phyloP scores from a whole-genome alignment of 2,329 filamentous ascomycete species.

The Clarireedia hainanense region DNA sequence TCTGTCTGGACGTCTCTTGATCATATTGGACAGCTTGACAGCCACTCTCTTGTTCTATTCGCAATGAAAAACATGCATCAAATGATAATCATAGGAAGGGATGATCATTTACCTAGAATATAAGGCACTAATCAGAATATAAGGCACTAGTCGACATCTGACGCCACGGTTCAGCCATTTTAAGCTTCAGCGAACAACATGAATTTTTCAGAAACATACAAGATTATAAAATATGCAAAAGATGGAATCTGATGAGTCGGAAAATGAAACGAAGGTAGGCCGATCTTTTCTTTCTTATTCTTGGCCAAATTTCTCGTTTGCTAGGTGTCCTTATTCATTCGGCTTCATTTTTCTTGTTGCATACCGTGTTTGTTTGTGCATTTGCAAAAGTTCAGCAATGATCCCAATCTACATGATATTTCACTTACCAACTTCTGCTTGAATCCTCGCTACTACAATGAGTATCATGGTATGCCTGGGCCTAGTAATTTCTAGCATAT shows the following conservation, averaged over 20 bases:
- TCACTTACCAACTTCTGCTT: neutral
- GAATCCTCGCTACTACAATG: neutral
- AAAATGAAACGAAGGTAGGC: neutral
- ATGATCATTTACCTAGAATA: too few relatives aligned
- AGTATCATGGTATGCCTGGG: slow-evolving; percentile 5
- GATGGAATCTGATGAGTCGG: slow-evolving; percentile 16
- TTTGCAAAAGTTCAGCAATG: neutral
- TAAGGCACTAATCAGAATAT: too few relatives aligned
- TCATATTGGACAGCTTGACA: too few relatives aligned
- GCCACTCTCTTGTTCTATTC: too few relatives aligned
- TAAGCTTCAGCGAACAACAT: neutral
- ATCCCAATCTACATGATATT: neutral
- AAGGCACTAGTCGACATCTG: too few relatives aligned
- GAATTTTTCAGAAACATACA: neutral
- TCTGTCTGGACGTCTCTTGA: too few relatives aligned
- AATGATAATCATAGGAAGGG: too few relatives aligned
- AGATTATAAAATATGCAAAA: neutral
- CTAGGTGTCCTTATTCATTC: neutral
- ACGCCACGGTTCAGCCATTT: neutral
- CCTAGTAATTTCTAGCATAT: neutral
- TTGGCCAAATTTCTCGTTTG: neutral
- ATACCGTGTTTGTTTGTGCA: neutral
- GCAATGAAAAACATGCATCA: too few relatives aligned
- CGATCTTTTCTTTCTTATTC: neutral
- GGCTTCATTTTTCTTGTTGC: neutral